These are phyloP conservation scores for Cryoendolithus antarcticus DNA, from an alignment of 2,329 filamentous ascomycete genomes.

Conservation along the genomic window DNA sequence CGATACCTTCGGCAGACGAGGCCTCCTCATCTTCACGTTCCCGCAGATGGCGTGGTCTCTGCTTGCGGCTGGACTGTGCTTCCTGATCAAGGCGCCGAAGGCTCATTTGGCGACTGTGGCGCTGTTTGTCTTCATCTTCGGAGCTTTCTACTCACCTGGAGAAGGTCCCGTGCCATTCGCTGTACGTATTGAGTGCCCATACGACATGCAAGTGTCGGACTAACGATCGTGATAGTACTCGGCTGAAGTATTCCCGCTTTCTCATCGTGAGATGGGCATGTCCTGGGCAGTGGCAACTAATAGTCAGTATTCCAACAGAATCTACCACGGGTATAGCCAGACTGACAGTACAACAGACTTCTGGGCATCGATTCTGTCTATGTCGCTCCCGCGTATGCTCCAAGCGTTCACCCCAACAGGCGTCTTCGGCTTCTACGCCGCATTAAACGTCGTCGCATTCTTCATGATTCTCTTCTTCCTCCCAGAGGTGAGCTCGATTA, in stretches of 20 bases:
- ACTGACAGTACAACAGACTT: constrained; percentile 19
- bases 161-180: constrained; percentile 20
- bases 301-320: background rate
- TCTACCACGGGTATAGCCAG: background rate
- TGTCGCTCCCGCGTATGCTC: constrained; percentile 39
- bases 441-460: constrained; percentile 43
- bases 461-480: constrained; percentile 39
- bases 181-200: constrained; percentile 1
- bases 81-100: constrained; percentile 19
- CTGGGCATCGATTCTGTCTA: constrained; percentile 38
- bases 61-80: constrained; percentile 35
- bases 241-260: constrained; percentile 23
- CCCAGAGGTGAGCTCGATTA: constrained; percentile 25
- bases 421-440: constrained; percentile 43
- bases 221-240: constrained; percentile 13
- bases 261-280: constrained; percentile 20
- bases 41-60: constrained; percentile 37
- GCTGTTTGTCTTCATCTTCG: constrained; percentile 21
- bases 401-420: constrained; percentile 28
- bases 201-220: constrained; percentile 1
- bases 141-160: constrained; percentile 11
- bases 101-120: constrained; percentile 17
- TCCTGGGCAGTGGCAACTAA: constrained; percentile 27
- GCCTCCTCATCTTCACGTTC: constrained; percentile 30
- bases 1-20: constrained; percentile 23